Evolutionary conservation across 164 flowering plant genomes (phyloP).

Genomic region (Piper longum): DNA sequence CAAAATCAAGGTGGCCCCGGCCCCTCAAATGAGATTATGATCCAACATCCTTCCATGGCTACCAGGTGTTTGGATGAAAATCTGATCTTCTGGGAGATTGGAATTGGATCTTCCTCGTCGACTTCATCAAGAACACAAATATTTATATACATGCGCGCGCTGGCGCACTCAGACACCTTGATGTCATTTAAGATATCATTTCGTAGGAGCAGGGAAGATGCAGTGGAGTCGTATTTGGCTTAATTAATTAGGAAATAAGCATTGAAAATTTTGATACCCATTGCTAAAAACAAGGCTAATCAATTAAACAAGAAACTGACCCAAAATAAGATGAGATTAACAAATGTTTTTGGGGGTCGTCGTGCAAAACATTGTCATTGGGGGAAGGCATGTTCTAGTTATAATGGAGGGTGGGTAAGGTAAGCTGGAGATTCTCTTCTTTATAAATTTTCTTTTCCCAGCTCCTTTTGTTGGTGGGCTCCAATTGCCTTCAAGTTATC

Average conservation of each 20-base stretch:
- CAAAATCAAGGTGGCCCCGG: no score
- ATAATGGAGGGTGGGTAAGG: background rate
- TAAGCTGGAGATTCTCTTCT: slow-evolving; percentile 4
- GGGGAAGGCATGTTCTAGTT: background rate
- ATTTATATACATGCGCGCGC: no score
- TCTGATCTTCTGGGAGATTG: background rate
- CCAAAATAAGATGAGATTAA: background rate
- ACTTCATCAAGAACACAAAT: background rate
- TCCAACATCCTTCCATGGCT: no score
- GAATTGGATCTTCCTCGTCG: background rate
- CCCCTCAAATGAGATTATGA: no score
- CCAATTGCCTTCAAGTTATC: slow-evolving; percentile 8
- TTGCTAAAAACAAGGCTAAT: background rate
- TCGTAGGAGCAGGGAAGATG: background rate
- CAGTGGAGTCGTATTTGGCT: background rate
- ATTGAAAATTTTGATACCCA: background rate
- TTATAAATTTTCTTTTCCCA: background rate
- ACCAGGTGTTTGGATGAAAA: background rate
- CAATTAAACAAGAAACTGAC: background rate
- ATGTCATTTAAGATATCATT: background rate
- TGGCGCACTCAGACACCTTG: no score
- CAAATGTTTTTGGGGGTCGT: background rate
- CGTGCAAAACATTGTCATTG: background rate
- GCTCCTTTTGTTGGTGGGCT: slow-evolving; percentile 8
- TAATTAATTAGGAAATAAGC: background rate